These are phyloP conservation scores for Gaertneriomyces semiglobifer DNA, from an alignment of 192 early-diverging fungal species.

Conservation along the genomic window DNA sequence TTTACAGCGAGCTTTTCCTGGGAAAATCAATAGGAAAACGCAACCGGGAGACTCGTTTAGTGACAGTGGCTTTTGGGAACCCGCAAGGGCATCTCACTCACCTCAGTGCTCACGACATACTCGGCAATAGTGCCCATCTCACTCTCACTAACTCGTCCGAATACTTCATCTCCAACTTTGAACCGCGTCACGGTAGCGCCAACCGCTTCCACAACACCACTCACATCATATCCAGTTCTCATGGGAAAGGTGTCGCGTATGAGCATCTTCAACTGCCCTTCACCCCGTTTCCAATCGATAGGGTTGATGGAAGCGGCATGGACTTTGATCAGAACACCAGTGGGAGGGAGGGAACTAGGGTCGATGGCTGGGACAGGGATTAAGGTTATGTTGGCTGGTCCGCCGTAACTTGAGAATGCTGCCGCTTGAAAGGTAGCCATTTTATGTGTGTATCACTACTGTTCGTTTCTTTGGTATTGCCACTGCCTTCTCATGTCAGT, in stretches of 20 bases:
- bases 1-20: constrained; percentile 31
- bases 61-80: too few relatives aligned
- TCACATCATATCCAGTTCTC: constrained; percentile 51
- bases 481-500: too few relatives aligned
- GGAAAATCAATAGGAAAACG: background rate
- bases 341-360: background rate
- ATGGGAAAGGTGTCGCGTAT: constrained; percentile 35
- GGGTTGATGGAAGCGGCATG: constrained; percentile 54
- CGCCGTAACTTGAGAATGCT: constrained; percentile 10
- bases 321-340: constrained; percentile 31
- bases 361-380: constrained; percentile 2
- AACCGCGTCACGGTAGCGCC: constrained; percentile 41
- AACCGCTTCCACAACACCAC: constrained; percentile 42
- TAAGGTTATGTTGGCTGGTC: constrained; percentile 2
- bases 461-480: too few relatives aligned
- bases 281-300: constrained; percentile 49
- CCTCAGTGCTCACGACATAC: constrained; percentile 8
- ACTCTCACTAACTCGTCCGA: constrained; percentile 30
- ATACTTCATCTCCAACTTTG: constrained; percentile 50
- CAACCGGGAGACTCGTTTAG: too few relatives aligned
- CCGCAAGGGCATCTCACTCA: background rate
- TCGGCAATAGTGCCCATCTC: constrained; percentile 31
- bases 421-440: constrained; percentile 22
- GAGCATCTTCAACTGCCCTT: constrained; percentile 37
- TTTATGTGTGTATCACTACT: background rate